A percentile compares a stretch with the other conserved stretches of the same genome.
phyloP scores from a whole-genome alignment of 306 rosid species.

The Dalbergia cultrata region DNA sequence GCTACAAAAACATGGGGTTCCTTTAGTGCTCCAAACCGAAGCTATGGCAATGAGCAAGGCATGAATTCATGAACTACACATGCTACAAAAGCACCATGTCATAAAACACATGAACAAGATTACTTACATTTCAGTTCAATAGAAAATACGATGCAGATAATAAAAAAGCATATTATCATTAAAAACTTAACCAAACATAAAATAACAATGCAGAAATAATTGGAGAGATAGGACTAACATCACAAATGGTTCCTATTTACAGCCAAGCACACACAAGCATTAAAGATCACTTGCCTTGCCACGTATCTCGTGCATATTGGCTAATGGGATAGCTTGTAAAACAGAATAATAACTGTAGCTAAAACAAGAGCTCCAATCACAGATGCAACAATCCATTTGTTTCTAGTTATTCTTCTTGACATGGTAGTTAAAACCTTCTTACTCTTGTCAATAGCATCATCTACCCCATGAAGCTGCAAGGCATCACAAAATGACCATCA shows the following conservation, averaged over 20 bases:
- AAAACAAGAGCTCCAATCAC: constrained; percentile 78
- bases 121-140: constrained; percentile 33
- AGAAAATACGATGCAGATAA: constrained; percentile 23
- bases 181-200: constrained; percentile 33
- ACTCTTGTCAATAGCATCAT: constrained; percentile 92
- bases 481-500: constrained; percentile 40
- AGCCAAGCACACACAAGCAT: constrained; percentile 44
- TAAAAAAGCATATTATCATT: neutral
- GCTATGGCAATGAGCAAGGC: neutral
- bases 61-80: constrained; percentile 19
- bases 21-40: neutral
- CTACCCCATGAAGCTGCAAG: constrained; percentile 86
- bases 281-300: constrained; percentile 32
- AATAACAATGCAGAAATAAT: constrained; percentile 31
- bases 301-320: constrained; percentile 21
- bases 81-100: constrained; percentile 14
- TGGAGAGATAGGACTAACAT: constrained; percentile 29
- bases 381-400: constrained; percentile 83
- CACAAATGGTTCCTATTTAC: constrained; percentile 50
- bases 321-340: constrained; percentile 70
- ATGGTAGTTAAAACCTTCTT: constrained; percentile 76
- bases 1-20: neutral
- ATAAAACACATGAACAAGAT: constrained; percentile 8
- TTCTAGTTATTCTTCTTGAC: constrained; percentile 79
- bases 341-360: constrained; percentile 63